These are phyloP conservation scores for Piedraia hortae DNA, from an alignment of 2,329 filamentous ascomycete genomes.

Conservation along the genomic window DNA sequence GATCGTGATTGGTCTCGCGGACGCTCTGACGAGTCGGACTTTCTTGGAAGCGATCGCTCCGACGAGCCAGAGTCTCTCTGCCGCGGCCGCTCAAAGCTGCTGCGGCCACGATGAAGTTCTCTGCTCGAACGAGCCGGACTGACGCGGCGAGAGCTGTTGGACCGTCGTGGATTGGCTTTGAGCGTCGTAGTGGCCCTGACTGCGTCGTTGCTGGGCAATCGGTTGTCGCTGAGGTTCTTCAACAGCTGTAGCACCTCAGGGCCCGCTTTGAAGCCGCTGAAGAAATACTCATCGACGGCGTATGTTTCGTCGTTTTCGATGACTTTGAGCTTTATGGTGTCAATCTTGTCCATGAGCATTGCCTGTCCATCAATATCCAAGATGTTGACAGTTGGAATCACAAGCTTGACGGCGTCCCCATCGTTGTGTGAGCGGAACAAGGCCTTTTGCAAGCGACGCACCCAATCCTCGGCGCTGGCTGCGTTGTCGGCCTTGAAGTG, in stretches of 20 bases:
- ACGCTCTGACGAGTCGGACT: too few relatives aligned
- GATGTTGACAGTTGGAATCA: slow-evolving; percentile 62
- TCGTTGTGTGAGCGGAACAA: slow-evolving; percentile 93
- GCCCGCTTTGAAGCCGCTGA: slow-evolving; percentile 75
- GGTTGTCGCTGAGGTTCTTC: slow-evolving; percentile 41
- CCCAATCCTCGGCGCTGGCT: slow-evolving; percentile 83
- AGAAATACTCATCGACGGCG: slow-evolving; percentile 94
- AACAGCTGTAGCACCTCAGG: slow-evolving; percentile 60
- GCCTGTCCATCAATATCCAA: slow-evolving; percentile 81
- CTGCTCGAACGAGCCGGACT: slow-evolving; percentile 16
- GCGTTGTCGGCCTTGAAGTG: slow-evolving; percentile 72
- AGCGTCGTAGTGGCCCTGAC: too few relatives aligned
- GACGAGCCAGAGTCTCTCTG: too few relatives aligned
- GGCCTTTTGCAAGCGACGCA: slow-evolving; percentile 73
- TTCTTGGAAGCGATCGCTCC: too few relatives aligned
- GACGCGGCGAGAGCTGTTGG: too few relatives aligned
- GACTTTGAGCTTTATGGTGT: slow-evolving; percentile 79
- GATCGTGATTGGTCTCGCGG: too few relatives aligned
- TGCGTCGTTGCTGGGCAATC: slow-evolving; percentile 14
- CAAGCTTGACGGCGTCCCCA: slow-evolving; percentile 90
- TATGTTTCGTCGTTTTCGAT: slow-evolving; percentile 86
- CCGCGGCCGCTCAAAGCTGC: slow-evolving; percentile 15
- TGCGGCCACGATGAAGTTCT: slow-evolving; percentile 11
- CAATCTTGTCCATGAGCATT: slow-evolving; percentile 57
- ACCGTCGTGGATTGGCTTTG: too few relatives aligned